A percentile compares a stretch with the other conserved stretches of the same genome.
phyloP scores from a whole-genome alignment of 805 yeast species.

The Pichia manshurica region DNA sequence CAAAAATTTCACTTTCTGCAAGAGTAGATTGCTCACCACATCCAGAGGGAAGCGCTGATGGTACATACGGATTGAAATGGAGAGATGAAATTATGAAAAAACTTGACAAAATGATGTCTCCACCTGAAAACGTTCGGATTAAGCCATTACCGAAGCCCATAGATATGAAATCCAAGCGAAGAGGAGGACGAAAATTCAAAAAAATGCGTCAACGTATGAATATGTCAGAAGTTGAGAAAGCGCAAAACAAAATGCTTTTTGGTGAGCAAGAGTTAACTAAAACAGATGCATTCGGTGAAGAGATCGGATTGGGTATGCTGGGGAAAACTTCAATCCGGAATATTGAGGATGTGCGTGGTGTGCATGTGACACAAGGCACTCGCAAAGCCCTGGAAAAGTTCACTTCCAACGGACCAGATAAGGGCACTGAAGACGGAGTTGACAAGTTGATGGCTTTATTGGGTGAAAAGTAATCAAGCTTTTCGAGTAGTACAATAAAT shows the following conservation, averaged over 20 bases:
- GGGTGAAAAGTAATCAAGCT: too few relatives aligned
- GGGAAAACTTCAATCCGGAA: constrained; percentile 25
- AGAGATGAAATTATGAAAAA: constrained; percentile 53
- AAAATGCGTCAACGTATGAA: constrained; percentile 77
- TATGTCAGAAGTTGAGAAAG: constrained; percentile 72
- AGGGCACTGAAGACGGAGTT: not conserved
- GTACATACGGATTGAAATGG: constrained; percentile 50
- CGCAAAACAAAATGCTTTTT: constrained; percentile 81
- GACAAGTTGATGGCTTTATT: not conserved
- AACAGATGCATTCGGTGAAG: constrained; percentile 68
- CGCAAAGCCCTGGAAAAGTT: constrained; percentile 13
- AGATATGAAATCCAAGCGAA: constrained; percentile 68
- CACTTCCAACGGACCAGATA: not conserved
- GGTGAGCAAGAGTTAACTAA: constrained; percentile 65
- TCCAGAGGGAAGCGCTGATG: constrained; percentile 27
- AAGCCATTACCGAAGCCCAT: constrained; percentile 69
- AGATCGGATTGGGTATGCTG: constrained; percentile 76
- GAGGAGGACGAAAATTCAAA: constrained; percentile 80
- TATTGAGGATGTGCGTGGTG: constrained; percentile 11
- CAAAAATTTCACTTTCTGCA: constrained; percentile 75
- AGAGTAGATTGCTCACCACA: constrained; percentile 50
- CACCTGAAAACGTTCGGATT: constrained; percentile 67
- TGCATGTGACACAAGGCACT: constrained; percentile 15
- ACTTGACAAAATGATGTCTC: constrained; percentile 65
- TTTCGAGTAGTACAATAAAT: too few relatives aligned